These are phyloP conservation scores for Epichloe gansuensis DNA, from an alignment of 2,329 filamentous ascomycete genomes.

Conservation along the genomic window DNA sequence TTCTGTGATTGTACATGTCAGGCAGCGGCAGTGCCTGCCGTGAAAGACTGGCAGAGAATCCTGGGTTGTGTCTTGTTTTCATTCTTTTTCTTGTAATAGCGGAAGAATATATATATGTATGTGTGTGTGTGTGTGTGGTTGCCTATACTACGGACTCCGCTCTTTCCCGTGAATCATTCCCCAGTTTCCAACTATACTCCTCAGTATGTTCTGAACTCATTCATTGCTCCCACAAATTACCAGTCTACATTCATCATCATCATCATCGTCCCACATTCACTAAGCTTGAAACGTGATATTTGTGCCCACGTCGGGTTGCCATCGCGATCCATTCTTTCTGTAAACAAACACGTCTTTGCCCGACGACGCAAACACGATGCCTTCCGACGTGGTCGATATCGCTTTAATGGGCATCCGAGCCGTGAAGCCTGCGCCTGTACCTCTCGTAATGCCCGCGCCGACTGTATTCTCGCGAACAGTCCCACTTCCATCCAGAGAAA, in stretches of 20 bases:
- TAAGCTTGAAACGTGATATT: slow-evolving; percentile 1
- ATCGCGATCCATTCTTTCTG: slow-evolving; percentile 4
- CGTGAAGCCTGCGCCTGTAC: slow-evolving; percentile 5
- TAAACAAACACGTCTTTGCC: slow-evolving; percentile 10
- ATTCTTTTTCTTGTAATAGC: no score
- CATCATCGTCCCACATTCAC: neutral
- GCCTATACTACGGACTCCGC: neutral
- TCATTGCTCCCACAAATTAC: neutral
- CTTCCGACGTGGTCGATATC: slow-evolving; percentile 9
- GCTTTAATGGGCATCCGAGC: slow-evolving; percentile 4
- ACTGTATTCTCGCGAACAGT: slow-evolving; percentile 9
- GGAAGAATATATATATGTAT: no score
- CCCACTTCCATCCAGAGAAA: slow-evolving; percentile 6
- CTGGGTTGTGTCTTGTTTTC: neutral
- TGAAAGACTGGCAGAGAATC: neutral
- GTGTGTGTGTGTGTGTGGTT: neutral
- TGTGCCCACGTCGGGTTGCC: slow-evolving; percentile 2
- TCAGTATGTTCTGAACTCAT: neutral
- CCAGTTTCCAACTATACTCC: no score
- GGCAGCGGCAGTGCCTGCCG: no score
- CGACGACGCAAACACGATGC: slow-evolving; percentile 10
- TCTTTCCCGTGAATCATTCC: neutral
- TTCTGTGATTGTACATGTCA: no score
- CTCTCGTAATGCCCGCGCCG: slow-evolving; percentile 3
- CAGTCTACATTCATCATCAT: neutral